phyloP scores from a whole-genome alignment of 352 stramenopile species.

The Globisporangium iwayamae region DNA sequence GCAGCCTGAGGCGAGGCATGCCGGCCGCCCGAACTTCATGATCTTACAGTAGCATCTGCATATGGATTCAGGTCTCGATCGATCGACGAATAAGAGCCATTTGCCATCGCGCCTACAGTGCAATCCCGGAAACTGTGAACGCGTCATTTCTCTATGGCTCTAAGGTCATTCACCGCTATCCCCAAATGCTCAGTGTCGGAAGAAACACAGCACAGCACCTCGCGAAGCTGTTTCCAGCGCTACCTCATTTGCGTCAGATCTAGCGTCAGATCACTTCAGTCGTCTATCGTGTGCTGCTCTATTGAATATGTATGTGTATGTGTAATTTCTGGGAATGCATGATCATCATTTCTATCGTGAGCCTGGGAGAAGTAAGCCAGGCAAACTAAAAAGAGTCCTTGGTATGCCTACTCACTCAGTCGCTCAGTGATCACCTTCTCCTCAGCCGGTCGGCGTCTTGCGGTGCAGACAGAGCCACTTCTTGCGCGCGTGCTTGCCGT shows the following conservation, averaged over 20 bases:
- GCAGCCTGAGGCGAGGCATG: too few relatives aligned
- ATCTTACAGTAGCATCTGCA: too few relatives aligned
- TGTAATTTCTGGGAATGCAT: not conserved
- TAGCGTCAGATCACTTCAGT: not conserved
- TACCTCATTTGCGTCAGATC: too few relatives aligned
- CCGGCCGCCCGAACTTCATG: too few relatives aligned
- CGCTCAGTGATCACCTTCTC: not conserved
- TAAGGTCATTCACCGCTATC: not conserved
- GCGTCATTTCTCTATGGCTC: not conserved
- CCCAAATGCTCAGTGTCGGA: not conserved
- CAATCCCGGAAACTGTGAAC: too few relatives aligned
- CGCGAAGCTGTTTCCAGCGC: not conserved
- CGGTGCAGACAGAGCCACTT: slow-evolving; percentile 44
- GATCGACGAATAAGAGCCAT: too few relatives aligned
- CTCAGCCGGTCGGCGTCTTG: not conserved
- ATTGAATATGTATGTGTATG: not conserved
- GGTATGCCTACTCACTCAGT: not conserved
- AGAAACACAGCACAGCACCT: not conserved
- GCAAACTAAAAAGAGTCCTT: not conserved
- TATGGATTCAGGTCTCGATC: too few relatives aligned
- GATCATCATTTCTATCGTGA: not conserved
- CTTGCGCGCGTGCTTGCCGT: slow-evolving; percentile 19
- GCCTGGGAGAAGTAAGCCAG: not conserved
- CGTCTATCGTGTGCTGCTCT: not conserved
- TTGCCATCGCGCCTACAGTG: too few relatives aligned